phyloP scores from a whole-genome alignment of 139 green algal species.

The Desmodesmus armatus region DNA sequence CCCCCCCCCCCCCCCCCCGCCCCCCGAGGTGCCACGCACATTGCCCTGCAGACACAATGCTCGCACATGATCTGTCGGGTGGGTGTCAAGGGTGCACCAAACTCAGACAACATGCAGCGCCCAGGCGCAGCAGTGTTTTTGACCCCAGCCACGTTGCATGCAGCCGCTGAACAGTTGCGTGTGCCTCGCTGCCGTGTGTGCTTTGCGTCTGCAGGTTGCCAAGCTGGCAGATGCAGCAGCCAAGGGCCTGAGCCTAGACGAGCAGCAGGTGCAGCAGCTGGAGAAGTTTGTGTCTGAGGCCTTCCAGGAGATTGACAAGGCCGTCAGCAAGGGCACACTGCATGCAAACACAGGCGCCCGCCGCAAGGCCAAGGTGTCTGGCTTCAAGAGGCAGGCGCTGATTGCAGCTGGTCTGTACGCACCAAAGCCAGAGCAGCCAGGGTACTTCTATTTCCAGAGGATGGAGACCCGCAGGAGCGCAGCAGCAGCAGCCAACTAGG shows the following conservation, averaged over 20 bases:
- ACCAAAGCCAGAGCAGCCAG: conserved; percentile 51
- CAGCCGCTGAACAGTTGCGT: no score
- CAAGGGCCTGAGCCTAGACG: conserved; percentile 15
- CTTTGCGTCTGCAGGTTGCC: conserved; percentile 57
- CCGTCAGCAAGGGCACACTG: conserved; percentile 84
- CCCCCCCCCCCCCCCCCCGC: no score
- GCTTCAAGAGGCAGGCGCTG: conserved; percentile 69
- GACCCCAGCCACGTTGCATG: no score
- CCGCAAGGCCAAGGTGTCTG: conserved; percentile 84
- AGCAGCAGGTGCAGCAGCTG: conserved; percentile 48
- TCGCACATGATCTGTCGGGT: no score
- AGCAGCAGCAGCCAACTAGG: neutral
- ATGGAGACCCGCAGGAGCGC: conserved; percentile 32
- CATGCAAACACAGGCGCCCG: conserved; percentile 88
- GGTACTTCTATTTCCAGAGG: conserved; percentile 39
- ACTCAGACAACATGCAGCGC: no score
- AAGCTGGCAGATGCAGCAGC: conserved; percentile 60
- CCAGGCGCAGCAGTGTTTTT: no score
- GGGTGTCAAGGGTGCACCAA: no score
- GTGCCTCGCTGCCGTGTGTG: no score
- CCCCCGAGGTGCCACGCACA: no score
- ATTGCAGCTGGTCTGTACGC: conserved; percentile 75
- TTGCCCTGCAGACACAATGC: no score
- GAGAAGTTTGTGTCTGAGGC: conserved; percentile 83
- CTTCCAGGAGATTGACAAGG: conserved; percentile 88